phyloP scores from a whole-genome alignment of 1,139 yeast species.

The Neolecta irregularis region DNA sequence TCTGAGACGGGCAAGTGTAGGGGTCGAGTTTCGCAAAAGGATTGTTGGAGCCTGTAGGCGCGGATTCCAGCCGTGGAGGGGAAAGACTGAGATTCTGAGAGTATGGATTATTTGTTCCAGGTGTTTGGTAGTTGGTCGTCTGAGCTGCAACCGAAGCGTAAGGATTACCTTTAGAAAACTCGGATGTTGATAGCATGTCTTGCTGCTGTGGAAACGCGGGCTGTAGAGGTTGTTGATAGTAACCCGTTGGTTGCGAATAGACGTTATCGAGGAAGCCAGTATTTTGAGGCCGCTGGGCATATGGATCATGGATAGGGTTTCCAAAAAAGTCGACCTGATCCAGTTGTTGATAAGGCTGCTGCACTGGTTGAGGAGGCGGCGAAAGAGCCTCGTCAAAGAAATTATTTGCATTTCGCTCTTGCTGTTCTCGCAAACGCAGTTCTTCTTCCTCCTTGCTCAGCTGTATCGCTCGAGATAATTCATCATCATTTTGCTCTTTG shows the following conservation, averaged over 20 bases:
- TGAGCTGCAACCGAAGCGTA: conserved; percentile 36
- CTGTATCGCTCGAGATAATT: conserved; percentile 64
- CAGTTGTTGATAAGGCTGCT: conserved; percentile 16
- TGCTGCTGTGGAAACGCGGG: conserved; percentile 18
- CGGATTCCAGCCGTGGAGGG: conserved; percentile 32
- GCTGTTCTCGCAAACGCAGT: conserved; percentile 22
- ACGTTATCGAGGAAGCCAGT: conserved; percentile 12
- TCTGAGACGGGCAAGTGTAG: conserved; percentile 6
- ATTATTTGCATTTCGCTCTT: conserved; percentile 22
- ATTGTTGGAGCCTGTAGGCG: conserved; percentile 72
- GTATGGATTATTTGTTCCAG: conserved; percentile 80
- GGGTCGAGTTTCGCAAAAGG: conserved; percentile 59
- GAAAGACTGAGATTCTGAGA: conserved; percentile 31
- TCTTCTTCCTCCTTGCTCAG: conserved; percentile 79
- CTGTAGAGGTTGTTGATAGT: not conserved
- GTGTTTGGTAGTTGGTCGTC: conserved; percentile 31
- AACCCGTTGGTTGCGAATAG: conserved; percentile 20
- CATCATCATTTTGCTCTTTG: conserved; percentile 39
- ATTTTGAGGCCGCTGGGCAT: conserved; percentile 15
- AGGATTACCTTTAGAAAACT: conserved; percentile 28
- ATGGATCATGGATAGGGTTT: conserved; percentile 41
- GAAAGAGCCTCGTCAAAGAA: conserved; percentile 19
- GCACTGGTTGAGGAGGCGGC: conserved; percentile 28
- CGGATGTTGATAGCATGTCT: conserved; percentile 22
- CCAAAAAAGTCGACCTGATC: conserved; percentile 52